Percentiles rank a stretch among this genome's conserved stretches.
Evolutionary conservation across 2,329 filamentous ascomycete genomes (phyloP).

Genomic region (Chaetothyriales sp.): DNA sequence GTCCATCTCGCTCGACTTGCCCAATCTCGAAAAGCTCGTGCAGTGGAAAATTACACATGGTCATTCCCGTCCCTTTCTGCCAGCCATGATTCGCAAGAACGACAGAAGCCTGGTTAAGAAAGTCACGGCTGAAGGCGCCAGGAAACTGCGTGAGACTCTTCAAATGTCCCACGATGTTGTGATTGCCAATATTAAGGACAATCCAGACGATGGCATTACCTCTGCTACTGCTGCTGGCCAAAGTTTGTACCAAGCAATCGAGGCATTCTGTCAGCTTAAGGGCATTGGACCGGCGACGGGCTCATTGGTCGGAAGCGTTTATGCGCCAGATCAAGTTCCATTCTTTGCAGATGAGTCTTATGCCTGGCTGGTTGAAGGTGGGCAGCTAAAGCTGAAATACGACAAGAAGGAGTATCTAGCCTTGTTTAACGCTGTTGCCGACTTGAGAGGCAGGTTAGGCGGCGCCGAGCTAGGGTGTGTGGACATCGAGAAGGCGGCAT

Average conservation of each 20-base stretch:
- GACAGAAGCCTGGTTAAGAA: conserved; percentile 20
- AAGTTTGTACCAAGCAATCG: conserved; percentile 14
- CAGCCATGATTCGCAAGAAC: conserved; percentile 25
- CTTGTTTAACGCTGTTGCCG: conserved; percentile 6
- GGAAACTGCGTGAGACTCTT: background rate
- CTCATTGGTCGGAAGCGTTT: conserved; percentile 27
- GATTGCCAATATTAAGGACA: background rate
- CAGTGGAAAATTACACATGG: conserved; percentile 33
- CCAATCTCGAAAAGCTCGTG: conserved; percentile 25
- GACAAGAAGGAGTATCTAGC: conserved; percentile 24
- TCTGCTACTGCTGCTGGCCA: conserved; percentile 17
- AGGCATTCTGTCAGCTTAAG: conserved; percentile 23
- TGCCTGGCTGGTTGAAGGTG: conserved; percentile 25
- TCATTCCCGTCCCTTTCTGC: conserved; percentile 24
- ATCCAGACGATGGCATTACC: conserved; percentile 5
- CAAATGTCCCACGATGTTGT: background rate
- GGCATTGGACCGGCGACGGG: conserved; percentile 30
- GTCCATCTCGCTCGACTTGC: conserved; percentile 19
- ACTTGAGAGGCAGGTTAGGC: conserved; percentile 6
- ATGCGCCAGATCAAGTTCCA: conserved; percentile 19
- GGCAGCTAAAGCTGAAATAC: conserved; percentile 27
- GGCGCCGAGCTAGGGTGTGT: conserved; percentile 3
- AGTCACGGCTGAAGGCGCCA: conserved; percentile 9
- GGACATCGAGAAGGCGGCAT: conserved; percentile 15
- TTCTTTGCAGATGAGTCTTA: conserved; percentile 32